These are phyloP conservation scores for Ganoderma resinaceum DNA, from an alignment of 1,284 basidiomycete genomes.

Conservation along the genomic window DNA sequence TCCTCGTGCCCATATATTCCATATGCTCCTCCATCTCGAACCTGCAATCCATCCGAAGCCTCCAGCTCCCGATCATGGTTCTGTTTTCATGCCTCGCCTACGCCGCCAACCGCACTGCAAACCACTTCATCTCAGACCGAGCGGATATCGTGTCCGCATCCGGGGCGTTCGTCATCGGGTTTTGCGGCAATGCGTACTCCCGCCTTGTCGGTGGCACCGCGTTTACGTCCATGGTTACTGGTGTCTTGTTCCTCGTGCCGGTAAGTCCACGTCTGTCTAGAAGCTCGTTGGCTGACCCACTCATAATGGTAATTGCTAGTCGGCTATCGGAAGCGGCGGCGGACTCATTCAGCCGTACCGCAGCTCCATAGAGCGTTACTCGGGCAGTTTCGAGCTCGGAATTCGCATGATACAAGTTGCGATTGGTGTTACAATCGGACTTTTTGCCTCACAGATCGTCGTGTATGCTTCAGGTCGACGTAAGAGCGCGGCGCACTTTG, in stretches of 20 bases:
- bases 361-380: slow-evolving; percentile 71
- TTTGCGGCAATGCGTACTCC: slow-evolving; percentile 84
- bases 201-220: slow-evolving; percentile 80
- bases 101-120: slow-evolving; percentile 62
- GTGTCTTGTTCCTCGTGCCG: slow-evolving; percentile 85
- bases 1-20: slow-evolving; percentile 85
- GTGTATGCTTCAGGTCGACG: slow-evolving; percentile 80
- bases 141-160: slow-evolving; percentile 70
- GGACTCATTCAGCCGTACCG: slow-evolving; percentile 74
- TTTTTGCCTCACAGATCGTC: slow-evolving; percentile 81
- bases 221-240: slow-evolving; percentile 90
- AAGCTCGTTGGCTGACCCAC: slow-evolving; percentile 2
- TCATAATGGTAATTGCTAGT: slow-evolving; percentile 49
- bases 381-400: slow-evolving; percentile 70
- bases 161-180: slow-evolving; percentile 84
- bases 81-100: slow-evolving; percentile 80
- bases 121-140: slow-evolving; percentile 48
- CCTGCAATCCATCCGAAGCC: slow-evolving; percentile 72
- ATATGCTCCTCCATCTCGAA: slow-evolving; percentile 80
- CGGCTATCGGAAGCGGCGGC: slow-evolving; percentile 86
- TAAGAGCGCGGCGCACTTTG: slow-evolving; percentile 78
- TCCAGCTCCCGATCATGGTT: slow-evolving; percentile 82
- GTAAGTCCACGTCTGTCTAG: slow-evolving; percentile 48
- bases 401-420: slow-evolving; percentile 85
- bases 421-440: slow-evolving; percentile 85